Conservation (phyloP, 495 filamentous ascomycete genomes). For the Neurospora sp. region DNA sequence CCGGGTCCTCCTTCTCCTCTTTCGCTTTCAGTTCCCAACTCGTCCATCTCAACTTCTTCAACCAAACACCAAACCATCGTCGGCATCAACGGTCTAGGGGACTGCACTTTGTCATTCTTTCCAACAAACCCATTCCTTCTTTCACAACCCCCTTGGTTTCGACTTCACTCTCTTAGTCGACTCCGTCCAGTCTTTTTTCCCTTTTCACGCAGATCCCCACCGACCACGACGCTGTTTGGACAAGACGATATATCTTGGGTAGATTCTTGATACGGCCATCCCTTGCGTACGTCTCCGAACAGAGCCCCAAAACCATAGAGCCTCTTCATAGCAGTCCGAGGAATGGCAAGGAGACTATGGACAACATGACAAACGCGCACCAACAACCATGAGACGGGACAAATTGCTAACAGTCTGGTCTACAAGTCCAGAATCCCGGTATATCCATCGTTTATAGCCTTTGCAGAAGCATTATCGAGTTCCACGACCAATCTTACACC, state of each 20-base stretch:
- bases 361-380: not conserved
- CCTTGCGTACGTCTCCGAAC: slow-evolving; percentile 19
- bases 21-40: slow-evolving; percentile 6
- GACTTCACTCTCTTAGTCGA: slow-evolving; percentile 77
- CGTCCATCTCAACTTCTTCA: slow-evolving; percentile 1
- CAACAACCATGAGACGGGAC: not conserved
- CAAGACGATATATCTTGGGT: not conserved
- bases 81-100: slow-evolving; percentile 15
- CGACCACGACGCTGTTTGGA: not conserved
- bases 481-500: not conserved
- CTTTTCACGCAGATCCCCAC: slow-evolving; percentile 20
- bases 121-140: slow-evolving; percentile 19
- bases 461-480: not conserved
- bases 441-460: not conserved
- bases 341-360: not conserved
- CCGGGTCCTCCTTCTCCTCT: slow-evolving; percentile 7
- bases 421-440: not conserved
- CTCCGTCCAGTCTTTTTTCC: slow-evolving; percentile 40
- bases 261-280: slow-evolving; percentile 7
- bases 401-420: not conserved
- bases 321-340: not conserved
- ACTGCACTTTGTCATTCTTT: slow-evolving; percentile 16
- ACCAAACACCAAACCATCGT: slow-evolving; percentile 13
- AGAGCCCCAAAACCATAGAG: not conserved
- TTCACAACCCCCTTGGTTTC: slow-evolving; percentile 29